Base-by-base conservation (phyloP, 208 protist genomes). In the Vickermania ingenoplastis region DNA sequence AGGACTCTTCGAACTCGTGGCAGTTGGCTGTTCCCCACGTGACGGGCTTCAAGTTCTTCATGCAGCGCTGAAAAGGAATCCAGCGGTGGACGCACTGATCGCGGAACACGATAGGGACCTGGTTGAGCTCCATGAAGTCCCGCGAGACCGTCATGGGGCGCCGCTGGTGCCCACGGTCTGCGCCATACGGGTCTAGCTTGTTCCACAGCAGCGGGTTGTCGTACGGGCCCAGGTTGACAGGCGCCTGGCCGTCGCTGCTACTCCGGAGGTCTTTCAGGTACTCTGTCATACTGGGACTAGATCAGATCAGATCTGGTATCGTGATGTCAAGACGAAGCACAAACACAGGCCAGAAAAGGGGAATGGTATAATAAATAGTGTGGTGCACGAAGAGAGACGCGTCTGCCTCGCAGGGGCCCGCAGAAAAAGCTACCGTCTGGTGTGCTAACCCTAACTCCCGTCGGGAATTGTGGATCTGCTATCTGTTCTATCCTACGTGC, bases 151-250 rank as follows among this genome's bases (percentile, higher is more conserved):
- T 85, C 83, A 91, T 89, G 1, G 88, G 88, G 11, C 88, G 81
- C 49, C 88, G 88, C 66, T 94, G 88, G 61, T 94, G 88, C 5
- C 83, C 78, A 69, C 88, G 84, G 65, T 94, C 88, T n/a, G 88
- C 88, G 49, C 88, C 88, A 57, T 77, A 94, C n/a, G 88, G 88
- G 49, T 94, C 88, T 24, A 94, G 77, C 69, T 88, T 82, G 71
- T 94, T 94, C 85, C 88, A 94, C 45, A 94, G 70, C 21, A 94
- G 73, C 17, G 88, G 88, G 62, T 94, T 94, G 72, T 94, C 88
- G 67, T 92, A 94, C 1, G 88, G 88, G 11, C 88, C 88, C 13
- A 94, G 71, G 64, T 94, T 94, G 61, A 92, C 81, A 48, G 88
- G 88, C 22, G 88, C 83, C 58, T 72, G 67, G 30, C 65, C 53